phyloP scores from a whole-genome alignment of 495 filamentous ascomycete genomes.

The Choiromyces venosus region DNA sequence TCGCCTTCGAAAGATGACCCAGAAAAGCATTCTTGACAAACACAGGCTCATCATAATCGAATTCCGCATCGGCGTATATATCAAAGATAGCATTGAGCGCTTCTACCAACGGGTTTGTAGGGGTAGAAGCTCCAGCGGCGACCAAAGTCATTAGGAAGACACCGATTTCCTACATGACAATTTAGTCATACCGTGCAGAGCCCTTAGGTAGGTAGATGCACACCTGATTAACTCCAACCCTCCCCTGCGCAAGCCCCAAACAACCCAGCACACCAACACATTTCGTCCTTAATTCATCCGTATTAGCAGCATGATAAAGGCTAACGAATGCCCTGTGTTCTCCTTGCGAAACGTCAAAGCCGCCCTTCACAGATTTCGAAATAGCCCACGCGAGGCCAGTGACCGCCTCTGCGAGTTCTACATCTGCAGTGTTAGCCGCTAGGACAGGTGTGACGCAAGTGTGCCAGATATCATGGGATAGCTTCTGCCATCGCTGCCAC shows the following conservation, averaged over 20 bases:
- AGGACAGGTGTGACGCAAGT: constrained; percentile 51
- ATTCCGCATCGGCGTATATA: constrained; percentile 56
- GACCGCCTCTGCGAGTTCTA: constrained; percentile 53
- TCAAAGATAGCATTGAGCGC: constrained; percentile 58
- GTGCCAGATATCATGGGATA: constrained; percentile 52
- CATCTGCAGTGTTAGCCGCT: constrained; percentile 53
- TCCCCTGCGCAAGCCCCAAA: constrained; percentile 49
- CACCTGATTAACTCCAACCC: constrained; percentile 40
- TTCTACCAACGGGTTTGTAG: constrained; percentile 52
- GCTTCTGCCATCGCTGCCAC: constrained; percentile 48
- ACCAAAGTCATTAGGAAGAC: constrained; percentile 55
- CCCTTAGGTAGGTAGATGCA: constrained; percentile 49
- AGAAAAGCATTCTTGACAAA: constrained; percentile 59
- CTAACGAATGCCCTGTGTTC: constrained; percentile 57
- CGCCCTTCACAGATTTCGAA: constrained; percentile 49
- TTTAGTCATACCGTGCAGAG: constrained; percentile 9
- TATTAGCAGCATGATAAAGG: constrained; percentile 52
- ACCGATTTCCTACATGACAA: constrained; percentile 48
- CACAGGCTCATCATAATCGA: constrained; percentile 53
- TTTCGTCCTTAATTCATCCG: constrained; percentile 51
- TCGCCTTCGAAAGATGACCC: constrained; percentile 51
- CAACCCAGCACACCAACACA: constrained; percentile 58
- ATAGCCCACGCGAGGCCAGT: constrained; percentile 60
- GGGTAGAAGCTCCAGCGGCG: constrained; percentile 45
- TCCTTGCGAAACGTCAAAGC: constrained; percentile 45